Conservation (phyloP, 2,329 filamentous ascomycete genomes). For the Alternaria alternata region DNA sequence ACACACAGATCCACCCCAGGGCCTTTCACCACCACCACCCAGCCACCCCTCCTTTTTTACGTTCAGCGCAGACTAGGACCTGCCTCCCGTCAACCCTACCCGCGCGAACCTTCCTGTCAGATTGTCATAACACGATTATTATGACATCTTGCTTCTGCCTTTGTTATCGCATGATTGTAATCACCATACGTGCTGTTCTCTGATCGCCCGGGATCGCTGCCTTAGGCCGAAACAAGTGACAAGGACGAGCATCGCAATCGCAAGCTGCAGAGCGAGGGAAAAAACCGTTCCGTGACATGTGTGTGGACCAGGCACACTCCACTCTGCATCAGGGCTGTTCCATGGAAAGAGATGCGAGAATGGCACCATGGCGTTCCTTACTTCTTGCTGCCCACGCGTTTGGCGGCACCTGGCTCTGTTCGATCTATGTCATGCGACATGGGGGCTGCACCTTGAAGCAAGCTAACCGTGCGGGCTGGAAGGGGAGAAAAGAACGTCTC, state of each 20-base stretch:
- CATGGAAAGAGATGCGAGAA: conserved; percentile 18
- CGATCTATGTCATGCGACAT: conserved; percentile 1
- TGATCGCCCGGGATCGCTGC: conserved; percentile 35
- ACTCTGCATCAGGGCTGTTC: conserved; percentile 17
- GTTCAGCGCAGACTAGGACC: background rate
- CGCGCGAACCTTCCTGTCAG: background rate
- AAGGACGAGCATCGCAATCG: conserved; percentile 5
- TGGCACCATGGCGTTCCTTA: background rate
- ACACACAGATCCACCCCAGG: conserved; percentile 15
- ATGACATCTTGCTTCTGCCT: background rate
- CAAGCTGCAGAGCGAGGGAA: background rate
- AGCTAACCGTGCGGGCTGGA: conserved; percentile 16
- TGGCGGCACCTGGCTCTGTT: conserved; percentile 3
- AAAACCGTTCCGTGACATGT: conserved; percentile 23
- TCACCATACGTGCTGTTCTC: conserved; percentile 4
- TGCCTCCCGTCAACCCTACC: conserved; percentile 2
- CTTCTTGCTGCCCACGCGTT: conserved; percentile 15
- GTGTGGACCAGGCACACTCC: conserved; percentile 19
- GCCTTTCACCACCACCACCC: background rate
- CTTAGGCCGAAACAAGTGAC: conserved; percentile 22
- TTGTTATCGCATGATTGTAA: background rate
- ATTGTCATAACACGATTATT: background rate
- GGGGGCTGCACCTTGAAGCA: conserved; percentile 18
- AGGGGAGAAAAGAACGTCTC: conserved; percentile 16
- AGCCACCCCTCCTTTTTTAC: background rate